These are phyloP conservation scores for Neodidymelliopsis sp. DNA, from an alignment of 2,329 filamentous ascomycete species.

Conservation along the genomic window DNA sequence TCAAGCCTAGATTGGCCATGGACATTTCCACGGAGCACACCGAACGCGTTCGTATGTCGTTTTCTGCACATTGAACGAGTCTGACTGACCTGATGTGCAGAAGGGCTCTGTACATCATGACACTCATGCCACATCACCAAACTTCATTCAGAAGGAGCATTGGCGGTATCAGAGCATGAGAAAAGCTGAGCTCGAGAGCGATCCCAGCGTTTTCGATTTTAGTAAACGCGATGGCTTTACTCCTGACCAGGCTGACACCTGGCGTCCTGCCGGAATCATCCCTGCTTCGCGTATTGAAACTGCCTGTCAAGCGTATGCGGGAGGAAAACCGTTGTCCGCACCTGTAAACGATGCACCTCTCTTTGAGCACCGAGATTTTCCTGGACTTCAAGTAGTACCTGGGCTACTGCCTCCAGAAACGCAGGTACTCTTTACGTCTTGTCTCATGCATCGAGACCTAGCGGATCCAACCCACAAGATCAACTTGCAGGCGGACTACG, in stretches of 20 bases:
- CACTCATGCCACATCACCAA: slow-evolving; percentile 46
- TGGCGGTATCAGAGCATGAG: slow-evolving; percentile 68
- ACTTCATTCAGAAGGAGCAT: slow-evolving; percentile 45
- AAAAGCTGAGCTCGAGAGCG: slow-evolving; percentile 59
- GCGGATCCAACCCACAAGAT: slow-evolving; percentile 78
- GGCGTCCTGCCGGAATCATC: slow-evolving; percentile 37
- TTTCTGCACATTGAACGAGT: slow-evolving; percentile 23
- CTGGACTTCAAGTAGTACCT: slow-evolving; percentile 76
- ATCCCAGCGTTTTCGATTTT: slow-evolving; percentile 53
- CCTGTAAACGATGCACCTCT: slow-evolving; percentile 37
- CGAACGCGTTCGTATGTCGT: slow-evolving; percentile 46
- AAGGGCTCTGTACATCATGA: slow-evolving; percentile 44
- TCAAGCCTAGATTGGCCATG: slow-evolving; percentile 23
- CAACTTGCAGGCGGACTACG: slow-evolving; percentile 84
- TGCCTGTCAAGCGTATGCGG: slow-evolving; percentile 43
- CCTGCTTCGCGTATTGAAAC: slow-evolving; percentile 38
- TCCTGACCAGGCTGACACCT: slow-evolving; percentile 42
- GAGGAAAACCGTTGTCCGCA: slow-evolving; percentile 31
- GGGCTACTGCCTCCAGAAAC: slow-evolving; percentile 74
- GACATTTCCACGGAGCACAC: slow-evolving; percentile 34
- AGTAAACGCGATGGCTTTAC: slow-evolving; percentile 38
- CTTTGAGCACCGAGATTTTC: slow-evolving; percentile 49
- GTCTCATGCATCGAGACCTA: slow-evolving; percentile 79
- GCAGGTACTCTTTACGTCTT: slow-evolving; percentile 75
- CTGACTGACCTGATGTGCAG: slow-evolving; percentile 28